Conservation (phyloP, 352 stramenopile species). For the Blastocystis sp. region DNA sequence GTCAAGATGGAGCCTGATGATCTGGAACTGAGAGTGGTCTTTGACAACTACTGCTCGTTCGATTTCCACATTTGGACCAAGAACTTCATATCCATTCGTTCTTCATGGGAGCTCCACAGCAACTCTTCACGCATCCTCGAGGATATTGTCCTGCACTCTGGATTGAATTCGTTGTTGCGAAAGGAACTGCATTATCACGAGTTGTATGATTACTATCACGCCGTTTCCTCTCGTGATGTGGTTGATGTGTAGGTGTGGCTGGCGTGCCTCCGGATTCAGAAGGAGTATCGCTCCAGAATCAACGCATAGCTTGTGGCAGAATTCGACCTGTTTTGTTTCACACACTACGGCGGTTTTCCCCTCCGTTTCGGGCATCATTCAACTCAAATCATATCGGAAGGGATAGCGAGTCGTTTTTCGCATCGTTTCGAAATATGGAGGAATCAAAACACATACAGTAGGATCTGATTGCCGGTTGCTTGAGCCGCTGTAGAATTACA, state of each 20-base stretch:
- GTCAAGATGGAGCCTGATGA: background rate
- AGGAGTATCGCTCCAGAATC: background rate
- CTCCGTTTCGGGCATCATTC: background rate
- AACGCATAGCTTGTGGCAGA: background rate
- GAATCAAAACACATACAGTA: slow-evolving; percentile 70
- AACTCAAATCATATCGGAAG: background rate
- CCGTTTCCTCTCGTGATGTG: background rate
- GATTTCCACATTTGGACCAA: slow-evolving; percentile 55
- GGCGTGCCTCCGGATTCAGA: background rate
- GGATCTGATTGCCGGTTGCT: background rate
- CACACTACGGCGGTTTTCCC: background rate
- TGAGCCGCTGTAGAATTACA: slow-evolving; percentile 52
- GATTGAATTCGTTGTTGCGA: background rate
- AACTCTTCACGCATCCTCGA: background rate
- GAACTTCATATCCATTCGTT: slow-evolving; percentile 26
- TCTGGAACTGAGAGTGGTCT: background rate
- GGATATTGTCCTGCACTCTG: slow-evolving; percentile 29
- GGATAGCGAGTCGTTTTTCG: background rate
- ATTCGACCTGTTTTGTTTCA: background rate
- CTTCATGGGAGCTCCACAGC: background rate
- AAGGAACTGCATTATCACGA: slow-evolving; percentile 52
- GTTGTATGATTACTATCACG: slow-evolving; percentile 51
- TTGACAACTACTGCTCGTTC: slow-evolving; percentile 4
- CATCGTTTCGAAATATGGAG: slow-evolving; percentile 46
- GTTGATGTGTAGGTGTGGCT: slow-evolving; percentile 25